Evolutionary conservation across 2,329 filamentous ascomycete species (phyloP).

Genomic region (Clarireedia paspali): DNA sequence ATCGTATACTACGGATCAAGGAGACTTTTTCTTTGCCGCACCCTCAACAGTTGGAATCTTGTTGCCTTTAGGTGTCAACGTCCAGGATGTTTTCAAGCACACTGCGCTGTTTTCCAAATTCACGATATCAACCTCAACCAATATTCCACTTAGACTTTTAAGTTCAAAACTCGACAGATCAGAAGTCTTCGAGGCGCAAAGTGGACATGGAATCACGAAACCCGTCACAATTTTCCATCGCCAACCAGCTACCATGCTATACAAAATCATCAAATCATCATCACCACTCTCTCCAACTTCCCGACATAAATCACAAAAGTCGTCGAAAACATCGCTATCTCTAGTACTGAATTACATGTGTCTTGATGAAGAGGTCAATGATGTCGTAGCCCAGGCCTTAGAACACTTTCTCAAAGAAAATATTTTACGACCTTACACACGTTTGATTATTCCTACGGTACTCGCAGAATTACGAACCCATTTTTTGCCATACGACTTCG

Average conservation of each 20-base stretch:
- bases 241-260: constrained; percentile 74
- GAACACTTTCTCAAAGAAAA: constrained; percentile 33
- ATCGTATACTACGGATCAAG: constrained; percentile 60
- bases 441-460: constrained; percentile 39
- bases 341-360: constrained; percentile 71
- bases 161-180: constrained; percentile 64
- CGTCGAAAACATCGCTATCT: constrained; percentile 42
- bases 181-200: constrained; percentile 58
- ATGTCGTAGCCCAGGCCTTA: constrained; percentile 39
- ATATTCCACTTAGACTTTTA: constrained; percentile 67
- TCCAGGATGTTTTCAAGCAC: constrained; percentile 91
- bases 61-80: constrained; percentile 85
- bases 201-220: constrained; percentile 44
- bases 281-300: constrained; percentile 30
- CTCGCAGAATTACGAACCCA: constrained; percentile 36
- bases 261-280: constrained; percentile 60
- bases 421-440: constrained; percentile 38
- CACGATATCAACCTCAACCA: constrained; percentile 74
- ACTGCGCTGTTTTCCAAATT: constrained; percentile 78
- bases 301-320: constrained; percentile 17
- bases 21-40: constrained; percentile 56
- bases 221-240: constrained; percentile 65
- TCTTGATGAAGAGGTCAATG: constrained; percentile 64
- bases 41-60: constrained; percentile 60
- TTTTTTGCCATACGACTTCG: constrained; percentile 45